Evolutionary conservation across 179 eudicot species (phyloP), one percentile per base, ranked within the genome.

Genomic region (Drosera spatulata): DNA sequence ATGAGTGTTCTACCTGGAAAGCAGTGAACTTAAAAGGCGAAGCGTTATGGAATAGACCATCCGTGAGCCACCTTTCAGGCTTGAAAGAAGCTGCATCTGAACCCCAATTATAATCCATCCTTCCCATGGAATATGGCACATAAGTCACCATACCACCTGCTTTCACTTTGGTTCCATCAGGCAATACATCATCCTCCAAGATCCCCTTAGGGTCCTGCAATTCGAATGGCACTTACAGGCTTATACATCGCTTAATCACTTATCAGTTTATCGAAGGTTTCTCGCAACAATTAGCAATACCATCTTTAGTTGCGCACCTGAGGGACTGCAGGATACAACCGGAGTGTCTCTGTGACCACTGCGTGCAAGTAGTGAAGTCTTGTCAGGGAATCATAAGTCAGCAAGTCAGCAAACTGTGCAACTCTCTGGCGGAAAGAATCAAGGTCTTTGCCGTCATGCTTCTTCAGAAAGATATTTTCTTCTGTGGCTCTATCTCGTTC

Each of bases 51-150:
- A 91, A 88, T 65, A 71, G 61, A 9, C 95, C 98, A 63, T 84
- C 93, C 75, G 84, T 84, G 45, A 91, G 85, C 98, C 96, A 91
- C 66, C 98, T 91, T 60, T 91, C 87, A 40, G 98, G 98, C 59
- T 79, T 81, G 66, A 88, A 91, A 10, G 69, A 69, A 51, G 87
- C 55, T 7, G 98, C 98, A 76, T 88, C 89, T 41, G 89, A 73
- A 39, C 98, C 98, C 96, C 98, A 91, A 43, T 91, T 91, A 67
- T 88, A 91, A 68, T 88, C 87, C 98, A 91, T 91, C 76, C 96
- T 75, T 13, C 98, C 98, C 98, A 91, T 91, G 0, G 98, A 84
- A 53, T 88, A 91, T 9, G 98, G 98, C 33, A 91, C 98, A 63
- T 91, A 91, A 22, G 98, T 91, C 71, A 91, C 98, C 96, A 91